Evolutionary conservation across 345 rosid species (phyloP).

Genomic region (Eucalyptus sp.): DNA sequence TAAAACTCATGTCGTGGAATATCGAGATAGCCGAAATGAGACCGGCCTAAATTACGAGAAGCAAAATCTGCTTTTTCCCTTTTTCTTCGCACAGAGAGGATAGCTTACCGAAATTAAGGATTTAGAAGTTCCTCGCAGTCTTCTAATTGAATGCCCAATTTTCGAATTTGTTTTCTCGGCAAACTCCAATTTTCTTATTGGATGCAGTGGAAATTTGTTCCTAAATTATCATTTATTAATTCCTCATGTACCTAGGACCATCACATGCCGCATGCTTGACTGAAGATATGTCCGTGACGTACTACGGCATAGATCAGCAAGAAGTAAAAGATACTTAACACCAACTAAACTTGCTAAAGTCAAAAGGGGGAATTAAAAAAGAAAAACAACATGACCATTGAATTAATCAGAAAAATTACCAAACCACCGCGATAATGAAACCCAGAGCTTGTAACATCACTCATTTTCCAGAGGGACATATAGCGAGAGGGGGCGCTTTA

Average conservation of each 20-base stretch:
- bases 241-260: neutral
- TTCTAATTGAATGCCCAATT: neutral
- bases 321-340: neutral
- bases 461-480: neutral
- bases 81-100: neutral
- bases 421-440: neutral
- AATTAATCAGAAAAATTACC: neutral
- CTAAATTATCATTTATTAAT: neutral
- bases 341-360: neutral
- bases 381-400: neutral
- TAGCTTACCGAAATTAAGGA: neutral
- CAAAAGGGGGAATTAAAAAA: neutral
- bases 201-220: neutral
- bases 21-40: neutral
- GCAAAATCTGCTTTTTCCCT: neutral
- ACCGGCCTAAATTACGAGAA: neutral
- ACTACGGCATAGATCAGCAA: neutral
- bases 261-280: neutral
- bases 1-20: neutral
- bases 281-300: neutral
- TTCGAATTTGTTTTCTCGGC: neutral
- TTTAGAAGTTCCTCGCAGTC: neutral
- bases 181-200: neutral
- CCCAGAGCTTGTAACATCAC: neutral
- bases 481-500: neutral